A percentile compares a stretch with the other conserved stretches of the same genome.
phyloP scores from a whole-genome alignment of 306 rosid species.

The Hippophae tibetana region DNA sequence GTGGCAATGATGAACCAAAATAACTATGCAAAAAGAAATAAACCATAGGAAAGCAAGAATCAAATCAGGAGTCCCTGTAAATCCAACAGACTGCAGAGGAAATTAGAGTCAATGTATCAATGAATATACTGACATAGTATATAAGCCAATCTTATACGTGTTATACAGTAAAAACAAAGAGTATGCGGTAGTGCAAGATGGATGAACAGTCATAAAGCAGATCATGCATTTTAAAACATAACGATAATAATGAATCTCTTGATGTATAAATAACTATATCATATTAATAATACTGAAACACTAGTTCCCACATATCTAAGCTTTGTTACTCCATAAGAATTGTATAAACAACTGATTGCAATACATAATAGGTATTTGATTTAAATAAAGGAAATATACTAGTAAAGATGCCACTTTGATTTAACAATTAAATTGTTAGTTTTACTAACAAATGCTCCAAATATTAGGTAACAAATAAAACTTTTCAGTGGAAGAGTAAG shows the following conservation, averaged over 20 bases:
- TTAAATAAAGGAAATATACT: background rate
- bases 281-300: background rate
- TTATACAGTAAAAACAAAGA: background rate
- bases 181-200: background rate
- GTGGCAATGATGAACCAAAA: conserved; percentile 57
- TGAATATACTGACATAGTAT: background rate
- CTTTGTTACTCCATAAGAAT: background rate
- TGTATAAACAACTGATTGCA: too few relatives aligned
- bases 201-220: background rate
- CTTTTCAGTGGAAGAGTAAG: background rate
- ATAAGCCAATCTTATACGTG: background rate
- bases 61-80: conserved; percentile 80
- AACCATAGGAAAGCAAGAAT: conserved; percentile 79
- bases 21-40: conserved; percentile 71
- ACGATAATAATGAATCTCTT: too few relatives aligned
- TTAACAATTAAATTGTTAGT: conserved; percentile 7
- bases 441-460: background rate
- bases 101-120: conserved; percentile 4
- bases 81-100: conserved; percentile 80
- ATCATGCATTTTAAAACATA: background rate
- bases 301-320: background rate
- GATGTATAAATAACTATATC: background rate
- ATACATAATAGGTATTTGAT: background rate
- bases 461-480: background rate
- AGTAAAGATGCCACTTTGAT: background rate